phyloP scores from a whole-genome alignment of 371 early-diverging fungal species.

The Zancudomyces culisetae region DNA sequence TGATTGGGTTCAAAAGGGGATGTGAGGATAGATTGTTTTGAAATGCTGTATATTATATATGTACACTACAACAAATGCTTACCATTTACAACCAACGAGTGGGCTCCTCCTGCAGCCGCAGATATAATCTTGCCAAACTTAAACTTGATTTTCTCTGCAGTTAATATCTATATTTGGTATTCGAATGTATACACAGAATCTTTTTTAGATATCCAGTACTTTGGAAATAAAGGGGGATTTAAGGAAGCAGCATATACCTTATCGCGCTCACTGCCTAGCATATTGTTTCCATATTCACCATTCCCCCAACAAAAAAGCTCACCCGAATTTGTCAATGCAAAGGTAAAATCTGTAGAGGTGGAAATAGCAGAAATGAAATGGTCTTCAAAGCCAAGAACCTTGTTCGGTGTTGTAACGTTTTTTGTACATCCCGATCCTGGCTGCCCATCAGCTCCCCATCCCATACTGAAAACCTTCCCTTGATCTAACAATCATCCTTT shows the following conservation, averaged over 20 bases:
- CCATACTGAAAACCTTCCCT: slow-evolving; percentile 43
- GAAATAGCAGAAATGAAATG: slow-evolving; percentile 30
- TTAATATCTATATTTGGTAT: not conserved
- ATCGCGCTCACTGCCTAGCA: slow-evolving; percentile 46
- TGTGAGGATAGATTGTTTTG: not conserved
- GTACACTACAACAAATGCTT: slow-evolving; percentile 1
- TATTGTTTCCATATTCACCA: slow-evolving; percentile 62
- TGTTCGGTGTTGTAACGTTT: slow-evolving; percentile 27
- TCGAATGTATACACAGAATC: not conserved
- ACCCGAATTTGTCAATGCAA: slow-evolving; percentile 25
- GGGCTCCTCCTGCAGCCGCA: slow-evolving; percentile 56
- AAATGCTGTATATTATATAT: not conserved
- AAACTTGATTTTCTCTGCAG: slow-evolving; percentile 24
- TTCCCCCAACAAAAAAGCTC: slow-evolving; percentile 61
- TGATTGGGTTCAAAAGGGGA: no score
- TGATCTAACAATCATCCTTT: no score
- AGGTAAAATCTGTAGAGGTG: slow-evolving; percentile 48
- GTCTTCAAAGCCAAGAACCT: slow-evolving; percentile 19
- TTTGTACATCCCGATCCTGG: slow-evolving; percentile 24
- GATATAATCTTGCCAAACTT: slow-evolving; percentile 20
- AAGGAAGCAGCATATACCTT: no score
- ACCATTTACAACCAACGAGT: slow-evolving; percentile 36
- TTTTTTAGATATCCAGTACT: not conserved
- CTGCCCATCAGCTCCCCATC: slow-evolving; percentile 70
- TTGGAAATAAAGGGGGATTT: no score